A percentile compares a stretch with the other conserved stretches of the same genome.
phyloP scores from a whole-genome alignment of 2,329 filamentous ascomycete genomes.

The Nemania sp. region DNA sequence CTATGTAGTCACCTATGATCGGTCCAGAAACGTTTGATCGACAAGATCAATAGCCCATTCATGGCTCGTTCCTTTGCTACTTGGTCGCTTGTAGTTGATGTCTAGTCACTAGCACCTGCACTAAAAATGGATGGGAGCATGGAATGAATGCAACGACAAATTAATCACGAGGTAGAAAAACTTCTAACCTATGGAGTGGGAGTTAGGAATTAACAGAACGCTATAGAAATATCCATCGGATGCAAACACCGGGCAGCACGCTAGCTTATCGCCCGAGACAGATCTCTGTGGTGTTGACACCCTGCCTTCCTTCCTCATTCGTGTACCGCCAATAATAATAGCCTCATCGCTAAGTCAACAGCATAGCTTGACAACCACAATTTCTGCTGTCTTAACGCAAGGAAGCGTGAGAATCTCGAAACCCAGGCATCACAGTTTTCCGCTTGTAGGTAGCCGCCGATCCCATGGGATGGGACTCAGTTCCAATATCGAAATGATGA shows the following conservation, averaged over 20 bases:
- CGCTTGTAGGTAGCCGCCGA: neutral
- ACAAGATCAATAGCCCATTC: too few relatives aligned
- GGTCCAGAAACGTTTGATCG: neutral
- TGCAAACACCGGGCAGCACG: neutral
- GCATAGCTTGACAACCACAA: neutral
- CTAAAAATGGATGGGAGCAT: neutral
- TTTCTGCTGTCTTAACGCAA: conserved; percentile 5
- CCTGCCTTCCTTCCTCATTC: neutral
- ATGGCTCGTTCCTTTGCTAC: neutral
- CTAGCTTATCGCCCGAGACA: neutral
- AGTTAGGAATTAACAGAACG: conserved; percentile 2
- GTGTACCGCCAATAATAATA: neutral
- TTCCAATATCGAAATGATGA: conserved; percentile 4
- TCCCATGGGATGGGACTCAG: neutral
- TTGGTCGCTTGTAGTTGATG: neutral
- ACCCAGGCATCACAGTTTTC: neutral
- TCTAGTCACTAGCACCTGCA: neutral
- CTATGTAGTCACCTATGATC: neutral
- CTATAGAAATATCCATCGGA: conserved; percentile 3
- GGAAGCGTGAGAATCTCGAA: neutral
- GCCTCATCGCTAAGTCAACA: neutral
- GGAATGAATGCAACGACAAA: conserved; percentile 1
- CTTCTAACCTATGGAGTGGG: conserved; percentile 6
- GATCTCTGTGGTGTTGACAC: neutral
- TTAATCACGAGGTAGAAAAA: neutral